Evolutionary conservation across 306 rosid species (phyloP).

Genomic region (Herpetospermum pedunculosum): DNA sequence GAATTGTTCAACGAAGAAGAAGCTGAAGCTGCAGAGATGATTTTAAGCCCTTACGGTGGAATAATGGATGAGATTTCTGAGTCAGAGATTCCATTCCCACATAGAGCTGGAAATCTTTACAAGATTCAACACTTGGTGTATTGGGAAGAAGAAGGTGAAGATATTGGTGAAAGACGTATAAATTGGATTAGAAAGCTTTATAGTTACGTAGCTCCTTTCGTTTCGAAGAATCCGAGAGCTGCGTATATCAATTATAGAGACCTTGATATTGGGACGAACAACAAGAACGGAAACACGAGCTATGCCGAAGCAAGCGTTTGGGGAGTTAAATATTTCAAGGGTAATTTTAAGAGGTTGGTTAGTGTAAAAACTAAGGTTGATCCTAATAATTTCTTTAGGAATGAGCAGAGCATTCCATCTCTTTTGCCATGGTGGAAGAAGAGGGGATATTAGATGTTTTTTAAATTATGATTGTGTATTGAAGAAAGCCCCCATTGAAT

Average conservation of each 20-base stretch:
- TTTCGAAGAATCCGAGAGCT: neutral
- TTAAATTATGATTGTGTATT: neutral
- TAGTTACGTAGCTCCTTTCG: neutral
- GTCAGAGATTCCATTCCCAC: conserved; percentile 7
- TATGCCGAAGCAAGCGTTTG: neutral
- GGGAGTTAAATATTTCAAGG: neutral
- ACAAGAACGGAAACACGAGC: neutral
- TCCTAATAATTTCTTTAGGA: conserved; percentile 5
- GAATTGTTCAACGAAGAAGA: neutral
- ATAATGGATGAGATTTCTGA: conserved; percentile 1
- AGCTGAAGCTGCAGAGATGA: neutral
- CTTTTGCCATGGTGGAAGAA: conserved; percentile 2
- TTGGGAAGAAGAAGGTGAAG: conserved; percentile 5
- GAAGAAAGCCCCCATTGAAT: neutral
- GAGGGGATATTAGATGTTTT: neutral
- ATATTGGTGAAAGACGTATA: neutral
- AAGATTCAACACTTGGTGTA: neutral
- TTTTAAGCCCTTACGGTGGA: conserved; percentile 7
- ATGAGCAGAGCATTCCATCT: conserved; percentile 6
- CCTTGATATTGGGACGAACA: neutral
- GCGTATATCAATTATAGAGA: conserved; percentile 2
- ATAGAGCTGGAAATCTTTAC: conserved; percentile 1
- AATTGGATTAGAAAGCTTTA: conserved; percentile 1
- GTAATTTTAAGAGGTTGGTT: conserved; percentile 5
- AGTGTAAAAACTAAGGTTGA: neutral